Evolutionary conservation across 805 yeast genomes (phyloP).

Genomic region (Pichia membranifaciens): DNA sequence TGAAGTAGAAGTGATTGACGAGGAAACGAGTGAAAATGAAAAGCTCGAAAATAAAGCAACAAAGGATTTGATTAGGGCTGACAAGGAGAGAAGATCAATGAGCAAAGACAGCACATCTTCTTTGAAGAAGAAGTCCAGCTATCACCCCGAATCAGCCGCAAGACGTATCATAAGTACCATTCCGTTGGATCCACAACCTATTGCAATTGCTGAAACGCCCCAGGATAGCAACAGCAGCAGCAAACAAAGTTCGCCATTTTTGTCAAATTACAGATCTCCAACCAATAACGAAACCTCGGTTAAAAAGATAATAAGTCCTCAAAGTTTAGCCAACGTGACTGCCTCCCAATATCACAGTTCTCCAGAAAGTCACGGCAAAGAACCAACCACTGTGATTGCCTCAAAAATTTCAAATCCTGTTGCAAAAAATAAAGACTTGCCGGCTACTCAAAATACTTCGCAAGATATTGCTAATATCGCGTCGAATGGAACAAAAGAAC

Average conservation of each 20-base stretch:
- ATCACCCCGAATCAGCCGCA: constrained; percentile 65
- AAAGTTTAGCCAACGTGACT: constrained; percentile 14
- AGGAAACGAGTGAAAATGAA: constrained; percentile 15
- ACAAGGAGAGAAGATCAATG: constrained; percentile 16
- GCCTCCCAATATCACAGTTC: constrained; percentile 1
- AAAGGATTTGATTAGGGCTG: constrained; percentile 10
- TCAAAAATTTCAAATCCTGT: not conserved
- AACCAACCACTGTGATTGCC: not conserved
- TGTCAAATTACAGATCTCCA: constrained; percentile 14
- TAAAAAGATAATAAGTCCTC: constrained; percentile 11
- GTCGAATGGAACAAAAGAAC: not conserved
- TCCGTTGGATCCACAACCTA: constrained; percentile 81
- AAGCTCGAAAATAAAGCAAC: constrained; percentile 23
- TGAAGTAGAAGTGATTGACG: constrained; percentile 12
- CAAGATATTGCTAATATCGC: not conserved
- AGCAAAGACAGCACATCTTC: constrained; percentile 16
- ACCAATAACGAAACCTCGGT: not conserved
- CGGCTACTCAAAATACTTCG: not conserved
- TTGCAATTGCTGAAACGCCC: constrained; percentile 33
- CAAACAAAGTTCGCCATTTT: constrained; percentile 16
- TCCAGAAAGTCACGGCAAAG: constrained; percentile 7
- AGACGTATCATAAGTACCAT: constrained; percentile 70
- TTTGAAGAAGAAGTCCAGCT: constrained; percentile 16
- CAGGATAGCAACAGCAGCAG: constrained; percentile 12
- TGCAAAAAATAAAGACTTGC: not conserved